phyloP scores from a whole-genome alignment of 345 rosid species.

The Citrus sp. region DNA sequence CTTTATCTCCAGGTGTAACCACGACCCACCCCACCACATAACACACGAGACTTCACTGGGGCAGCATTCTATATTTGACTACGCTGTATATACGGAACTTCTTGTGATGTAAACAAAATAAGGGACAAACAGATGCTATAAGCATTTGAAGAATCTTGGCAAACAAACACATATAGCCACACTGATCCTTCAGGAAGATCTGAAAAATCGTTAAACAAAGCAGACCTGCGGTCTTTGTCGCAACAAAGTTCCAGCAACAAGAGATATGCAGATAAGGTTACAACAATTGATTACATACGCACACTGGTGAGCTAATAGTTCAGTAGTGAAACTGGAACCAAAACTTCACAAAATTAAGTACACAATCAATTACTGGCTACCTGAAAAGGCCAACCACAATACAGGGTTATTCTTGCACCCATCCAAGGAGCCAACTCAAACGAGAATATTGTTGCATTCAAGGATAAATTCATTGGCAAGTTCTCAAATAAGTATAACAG shows the following conservation, averaged over 20 bases:
- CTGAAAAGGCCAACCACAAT: not conserved
- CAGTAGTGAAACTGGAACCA: not conserved
- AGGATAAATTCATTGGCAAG: not conserved
- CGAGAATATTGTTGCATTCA: not conserved
- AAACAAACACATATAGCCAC: not conserved
- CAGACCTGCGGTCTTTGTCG: not conserved
- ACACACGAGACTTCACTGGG: not conserved
- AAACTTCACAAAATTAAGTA: not conserved
- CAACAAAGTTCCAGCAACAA: not conserved
- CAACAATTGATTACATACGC: not conserved
- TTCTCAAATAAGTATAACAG: slow-evolving; percentile 1
- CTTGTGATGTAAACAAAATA: not conserved
- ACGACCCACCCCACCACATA: not conserved
- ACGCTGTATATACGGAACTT: not conserved
- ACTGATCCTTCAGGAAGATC: not conserved
- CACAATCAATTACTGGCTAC: not conserved
- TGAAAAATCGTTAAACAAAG: not conserved
- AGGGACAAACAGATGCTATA: not conserved
- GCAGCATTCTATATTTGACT: not conserved
- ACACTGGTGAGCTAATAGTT: not conserved
- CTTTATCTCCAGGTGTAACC: not conserved
- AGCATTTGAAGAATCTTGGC: not conserved
- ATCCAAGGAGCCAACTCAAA: not conserved
- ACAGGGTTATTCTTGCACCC: not conserved
- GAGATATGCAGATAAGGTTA: not conserved